Percentiles rank a stretch among this genome's conserved stretches.
Evolutionary conservation across 1,139 yeast genomes (phyloP).

Genomic region (Suhomyces taliae): DNA sequence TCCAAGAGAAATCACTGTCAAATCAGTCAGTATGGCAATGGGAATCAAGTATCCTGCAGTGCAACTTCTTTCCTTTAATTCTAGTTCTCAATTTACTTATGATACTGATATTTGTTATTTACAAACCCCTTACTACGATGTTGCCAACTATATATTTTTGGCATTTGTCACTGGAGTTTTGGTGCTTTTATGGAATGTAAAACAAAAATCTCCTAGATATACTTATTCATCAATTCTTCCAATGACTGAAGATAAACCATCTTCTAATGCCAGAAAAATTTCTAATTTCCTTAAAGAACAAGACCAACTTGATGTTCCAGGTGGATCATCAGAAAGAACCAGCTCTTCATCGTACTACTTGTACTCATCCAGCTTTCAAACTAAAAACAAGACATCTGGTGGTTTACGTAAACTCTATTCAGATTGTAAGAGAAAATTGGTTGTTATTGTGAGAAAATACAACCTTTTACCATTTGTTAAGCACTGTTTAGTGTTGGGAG

Average conservation of each 20-base stretch:
- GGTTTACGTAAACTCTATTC: background rate
- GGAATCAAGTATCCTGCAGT: conserved; percentile 56
- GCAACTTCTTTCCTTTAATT: conserved; percentile 42
- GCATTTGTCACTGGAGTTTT: conserved; percentile 36
- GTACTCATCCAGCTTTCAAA: conserved; percentile 11
- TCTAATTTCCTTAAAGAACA: conserved; percentile 19
- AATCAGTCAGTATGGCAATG: conserved; percentile 62
- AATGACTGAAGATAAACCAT: conserved; percentile 10
- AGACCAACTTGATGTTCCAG: conserved; percentile 13
- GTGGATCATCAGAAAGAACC: conserved; percentile 2
- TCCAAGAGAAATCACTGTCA: conserved; percentile 49
- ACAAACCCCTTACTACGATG: conserved; percentile 49
- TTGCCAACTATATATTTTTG: conserved; percentile 36
- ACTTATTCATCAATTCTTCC: conserved; percentile 19
- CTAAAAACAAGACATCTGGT: background rate
- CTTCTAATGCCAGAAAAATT: conserved; percentile 17
- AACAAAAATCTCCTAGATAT: conserved; percentile 24
- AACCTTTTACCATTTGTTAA: conserved; percentile 15
- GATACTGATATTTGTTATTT: conserved; percentile 48
- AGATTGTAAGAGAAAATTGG: background rate
- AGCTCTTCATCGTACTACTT: conserved; percentile 12
- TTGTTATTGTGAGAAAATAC: conserved; percentile 14
- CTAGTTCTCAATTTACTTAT: conserved; percentile 26
- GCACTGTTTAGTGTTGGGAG: conserved; percentile 10
- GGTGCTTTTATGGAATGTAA: conserved; percentile 33